Evolutionary conservation across 345 rosid species (phyloP), one percentile per base, ranked within the genome.

Genomic region (Euclidium syriacum): DNA sequence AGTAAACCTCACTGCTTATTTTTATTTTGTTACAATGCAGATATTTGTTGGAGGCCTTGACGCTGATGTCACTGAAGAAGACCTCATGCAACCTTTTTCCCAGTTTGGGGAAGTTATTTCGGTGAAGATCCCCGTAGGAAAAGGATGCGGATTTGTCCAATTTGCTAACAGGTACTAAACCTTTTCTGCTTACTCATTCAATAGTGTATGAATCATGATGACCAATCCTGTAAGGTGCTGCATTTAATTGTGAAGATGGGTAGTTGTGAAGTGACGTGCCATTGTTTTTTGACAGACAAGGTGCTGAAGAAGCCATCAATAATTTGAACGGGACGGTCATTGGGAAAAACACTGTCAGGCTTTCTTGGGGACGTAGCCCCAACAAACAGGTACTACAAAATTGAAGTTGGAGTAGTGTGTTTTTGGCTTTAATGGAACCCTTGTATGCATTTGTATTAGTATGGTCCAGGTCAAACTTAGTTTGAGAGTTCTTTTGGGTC

Each of bases 41-140:
- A 86, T 89, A 34, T 86, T 89, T 79, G 96, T 89, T 43, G 96
- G 96, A 16, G 96, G 95, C 7, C 81, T 89, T 36, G 96, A 89
- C 53, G 76, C 91, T 59, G 85, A 86, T 58, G 81, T 79, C 22
- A 76, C 80, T 26, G 91, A 89, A 57, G 96, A 89, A 75, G 95
- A 81, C 63, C 89, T 89, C 19, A 80, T 82, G 73, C 84, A 80
- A 72, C 82, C 91, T 12, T 89, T 89, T 67, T 78, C 91, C 33
- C 80, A 86, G 75, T 86, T 74, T 51, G 91, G 91, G 52, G 96
- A 86, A 52, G 83, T 89, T 65, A 62, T 84, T 30, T 89, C 91
- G 10, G 95, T 89, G 68, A 89, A 89, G 77, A 89, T 89, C 52
- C 91, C 91, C 2, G 72, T 73, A 30, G 95, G 95, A 9, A 89